These are phyloP conservation scores for Rhodotorula sp. DNA, from an alignment of 1,284 basidiomycete genomes.

Conservation along the genomic window DNA sequence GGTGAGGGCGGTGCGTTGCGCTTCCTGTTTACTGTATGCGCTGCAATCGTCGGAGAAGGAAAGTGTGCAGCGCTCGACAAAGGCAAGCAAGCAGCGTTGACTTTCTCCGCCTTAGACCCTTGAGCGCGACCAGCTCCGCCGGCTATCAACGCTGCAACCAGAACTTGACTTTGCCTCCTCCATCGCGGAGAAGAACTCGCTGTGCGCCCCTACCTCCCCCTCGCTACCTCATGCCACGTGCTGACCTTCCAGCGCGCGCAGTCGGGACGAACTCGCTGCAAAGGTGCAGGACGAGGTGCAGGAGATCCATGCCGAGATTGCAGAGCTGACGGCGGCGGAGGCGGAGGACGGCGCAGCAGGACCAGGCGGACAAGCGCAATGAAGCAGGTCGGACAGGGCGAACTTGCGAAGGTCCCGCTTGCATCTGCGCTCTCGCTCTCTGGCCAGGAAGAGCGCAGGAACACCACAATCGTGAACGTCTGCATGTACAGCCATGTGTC, in stretches of 20 bases:
- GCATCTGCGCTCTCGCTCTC: too few relatives aligned
- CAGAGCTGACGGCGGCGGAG: constrained; percentile 24
- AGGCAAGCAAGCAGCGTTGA: neutral
- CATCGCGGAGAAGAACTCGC: constrained; percentile 19
- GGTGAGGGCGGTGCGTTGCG: constrained; percentile 27
- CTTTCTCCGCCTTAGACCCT: constrained; percentile 22
- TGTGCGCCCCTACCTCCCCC: constrained; percentile 9
- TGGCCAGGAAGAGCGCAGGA: neutral
- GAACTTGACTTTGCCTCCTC: constrained; percentile 12
- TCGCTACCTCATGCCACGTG: neutral
- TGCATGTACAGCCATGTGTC: neutral
- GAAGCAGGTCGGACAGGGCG: neutral
- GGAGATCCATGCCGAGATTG: constrained; percentile 36
- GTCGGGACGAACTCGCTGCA: neutral
- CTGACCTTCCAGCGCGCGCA: neutral
- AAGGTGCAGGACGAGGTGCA: constrained; percentile 34
- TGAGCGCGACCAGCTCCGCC: constrained; percentile 36
- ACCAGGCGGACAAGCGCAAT: neutral
- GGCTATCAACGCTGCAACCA: constrained; percentile 18
- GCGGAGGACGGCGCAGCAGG: neutral
- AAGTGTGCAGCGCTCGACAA: neutral
- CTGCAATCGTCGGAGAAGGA: too few relatives aligned
- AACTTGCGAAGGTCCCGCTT: neutral
- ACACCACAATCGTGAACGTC: too few relatives aligned
- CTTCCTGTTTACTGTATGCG: neutral